Conservation (phyloP, 306 rosid genomes). For the Senna tora region DNA sequence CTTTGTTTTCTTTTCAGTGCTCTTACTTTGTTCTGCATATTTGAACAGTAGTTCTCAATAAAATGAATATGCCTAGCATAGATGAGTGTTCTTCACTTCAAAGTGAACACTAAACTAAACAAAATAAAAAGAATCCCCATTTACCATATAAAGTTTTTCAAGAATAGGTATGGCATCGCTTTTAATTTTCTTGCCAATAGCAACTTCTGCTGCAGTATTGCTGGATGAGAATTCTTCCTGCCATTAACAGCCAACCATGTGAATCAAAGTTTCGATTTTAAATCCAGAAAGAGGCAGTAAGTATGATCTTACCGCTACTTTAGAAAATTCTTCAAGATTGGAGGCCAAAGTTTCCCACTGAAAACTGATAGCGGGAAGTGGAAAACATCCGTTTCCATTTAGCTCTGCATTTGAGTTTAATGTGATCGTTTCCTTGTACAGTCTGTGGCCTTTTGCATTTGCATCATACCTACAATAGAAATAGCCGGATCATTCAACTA, state of each 20-base stretch:
- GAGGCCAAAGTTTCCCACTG: slow-evolving; percentile 91
- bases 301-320: slow-evolving; percentile 56
- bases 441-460: slow-evolving; percentile 63
- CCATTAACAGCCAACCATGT: slow-evolving; percentile 43
- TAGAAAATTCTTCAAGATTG: slow-evolving; percentile 57
- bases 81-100: slow-evolving; percentile 7
- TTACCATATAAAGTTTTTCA: slow-evolving; percentile 69
- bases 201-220: slow-evolving; percentile 21
- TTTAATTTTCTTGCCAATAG: slow-evolving; percentile 59
- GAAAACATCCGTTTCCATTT: slow-evolving; percentile 37
- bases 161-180: slow-evolving; percentile 70
- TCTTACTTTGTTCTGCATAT: slow-evolving; percentile 65
- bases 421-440: slow-evolving; percentile 45
- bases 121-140: slow-evolving; percentile 18
- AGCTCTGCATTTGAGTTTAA: slow-evolving; percentile 48
- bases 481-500: slow-evolving; percentile 31
- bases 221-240: slow-evolving; percentile 56
- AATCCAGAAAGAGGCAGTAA: slow-evolving; percentile 14
- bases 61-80: slow-evolving; percentile 23
- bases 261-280: slow-evolving; percentile 12
- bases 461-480: slow-evolving; percentile 76
- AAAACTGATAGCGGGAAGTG: slow-evolving; percentile 50
- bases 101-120: slow-evolving; percentile 12
- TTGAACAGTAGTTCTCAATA: slow-evolving; percentile 4
- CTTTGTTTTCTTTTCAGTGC: slow-evolving; percentile 56